Base-by-base conservation (phyloP, 176 grass and related monocot species). In the Cenchrus americanus region DNA sequence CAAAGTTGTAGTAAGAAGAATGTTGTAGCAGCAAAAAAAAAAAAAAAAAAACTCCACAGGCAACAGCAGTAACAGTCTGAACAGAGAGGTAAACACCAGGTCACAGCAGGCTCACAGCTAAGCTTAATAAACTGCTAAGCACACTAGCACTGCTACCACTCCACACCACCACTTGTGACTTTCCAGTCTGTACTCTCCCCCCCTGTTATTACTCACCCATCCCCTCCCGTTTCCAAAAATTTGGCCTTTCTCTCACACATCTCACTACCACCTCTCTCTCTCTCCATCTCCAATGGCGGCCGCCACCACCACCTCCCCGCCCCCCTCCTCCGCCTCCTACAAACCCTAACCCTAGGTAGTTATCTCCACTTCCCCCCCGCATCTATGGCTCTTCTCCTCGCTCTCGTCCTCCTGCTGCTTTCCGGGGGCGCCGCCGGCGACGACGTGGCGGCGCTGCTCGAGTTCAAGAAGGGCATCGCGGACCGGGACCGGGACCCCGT, bases 391-490 rank as follows among this genome's bases (percentile, higher is more conserved):
- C 68, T 65, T 69, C 74, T 95, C 19, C 26, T 78, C 44, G 11
- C 85, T 3, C 7, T 89, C 57, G 5, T 87, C 10, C 8, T 92
- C 3, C 6, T 84, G 27, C 51, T 93, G 19, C n/a, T 90, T 64
- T 85, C 78, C 66, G 81, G 83, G 14, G 55, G 40, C 81, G 83
- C 79, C 71, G 57, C 84, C 24, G 85, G 71, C 57, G 93, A 98
- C 69, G 93, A 95, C 62, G 78, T 90, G 66, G 80, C 86, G 55
- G 73, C 96, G 49, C 80, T 95, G 73, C 93, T 98, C 14, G 96
- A 98, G 91, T 98, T 98, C 89, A 98, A 92, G 83, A 98, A 98
- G 73, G 93, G 90, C 80, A 90, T 98, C 82, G 79, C 55, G 50
- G 86, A 90, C 79, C 63, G 60, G 52, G 51, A 13, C 12, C 80